These are phyloP conservation scores for Thuidium tamariscinum DNA, from an alignment of 225 moss, liverwort and hornwort genomes.

Conservation along the genomic window DNA sequence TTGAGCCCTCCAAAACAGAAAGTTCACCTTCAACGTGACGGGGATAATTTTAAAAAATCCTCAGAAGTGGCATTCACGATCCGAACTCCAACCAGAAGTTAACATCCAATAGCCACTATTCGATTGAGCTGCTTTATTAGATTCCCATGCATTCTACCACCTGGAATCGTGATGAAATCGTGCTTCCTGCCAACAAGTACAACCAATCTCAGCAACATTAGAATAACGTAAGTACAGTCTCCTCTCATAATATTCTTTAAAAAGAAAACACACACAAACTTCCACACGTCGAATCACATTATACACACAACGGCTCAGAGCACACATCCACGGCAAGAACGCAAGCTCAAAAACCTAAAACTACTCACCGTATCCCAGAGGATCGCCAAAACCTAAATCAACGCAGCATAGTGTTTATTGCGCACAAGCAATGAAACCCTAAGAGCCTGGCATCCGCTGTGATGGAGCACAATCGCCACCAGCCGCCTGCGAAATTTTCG, in stretches of 20 bases:
- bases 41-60: not conserved
- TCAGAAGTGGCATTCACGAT: not conserved
- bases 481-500: not conserved
- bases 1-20: not conserved
- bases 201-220: not conserved
- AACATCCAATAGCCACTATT: not conserved
- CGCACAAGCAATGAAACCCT: not conserved
- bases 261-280: not conserved
- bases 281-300: not conserved
- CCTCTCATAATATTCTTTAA: not conserved
- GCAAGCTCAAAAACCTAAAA: not conserved
- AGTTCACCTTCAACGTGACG: not conserved
- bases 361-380: not conserved
- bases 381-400: not conserved
- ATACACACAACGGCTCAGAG: not conserved
- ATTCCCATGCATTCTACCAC: not conserved
- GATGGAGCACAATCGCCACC: not conserved
- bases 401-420: not conserved
- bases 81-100: not conserved
- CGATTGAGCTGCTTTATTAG: not conserved
- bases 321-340: not conserved
- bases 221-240: not conserved
- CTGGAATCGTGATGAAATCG: not conserved
- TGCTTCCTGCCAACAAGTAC: not conserved
- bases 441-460: not conserved